Percentiles rank a stretch among this genome's conserved stretches.
Evolutionary conservation across 305 asterid species (phyloP).

Genomic region (Plantago coronopus): DNA sequence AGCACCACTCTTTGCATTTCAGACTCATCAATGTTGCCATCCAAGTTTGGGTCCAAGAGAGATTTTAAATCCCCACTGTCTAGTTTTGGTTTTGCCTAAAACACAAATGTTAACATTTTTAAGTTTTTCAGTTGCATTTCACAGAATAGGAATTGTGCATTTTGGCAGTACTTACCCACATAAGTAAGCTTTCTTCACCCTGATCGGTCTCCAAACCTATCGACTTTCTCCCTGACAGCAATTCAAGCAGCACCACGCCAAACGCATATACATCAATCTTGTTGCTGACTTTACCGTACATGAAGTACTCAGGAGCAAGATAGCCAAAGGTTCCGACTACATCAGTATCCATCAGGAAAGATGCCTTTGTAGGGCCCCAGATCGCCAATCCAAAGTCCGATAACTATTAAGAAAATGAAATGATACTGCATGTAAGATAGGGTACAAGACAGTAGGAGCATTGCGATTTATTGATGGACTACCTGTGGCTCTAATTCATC

Average conservation of each 20-base stretch:
- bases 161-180: constrained; percentile 66
- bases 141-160: not conserved
- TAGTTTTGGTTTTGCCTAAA: constrained; percentile 71
- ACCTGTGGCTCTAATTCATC: constrained; percentile 79
- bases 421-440: not conserved
- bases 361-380: constrained; percentile 67
- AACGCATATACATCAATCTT: constrained; percentile 89
- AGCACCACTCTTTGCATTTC: constrained; percentile 60
- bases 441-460: too few species aligned
- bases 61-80: constrained; percentile 51
- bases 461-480: not conserved
- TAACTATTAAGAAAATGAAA: constrained; percentile 37
- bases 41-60: constrained; percentile 63
- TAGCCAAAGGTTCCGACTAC: constrained; percentile 95
- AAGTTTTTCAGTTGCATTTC: not conserved
- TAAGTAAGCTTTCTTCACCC: constrained; percentile 72
- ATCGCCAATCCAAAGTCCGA: constrained; percentile 86
- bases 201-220: constrained; percentile 54
- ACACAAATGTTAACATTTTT: constrained; percentile 1
- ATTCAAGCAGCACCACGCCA: constrained; percentile 89
- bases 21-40: constrained; percentile 38
- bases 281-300: constrained; percentile 94
- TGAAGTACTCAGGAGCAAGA: constrained; percentile 94
- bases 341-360: constrained; percentile 61
- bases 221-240: constrained; percentile 81